These are phyloP conservation scores for Naganishia sp. DNA, from an alignment of 1,284 basidiomycete species.

Conservation along the genomic window DNA sequence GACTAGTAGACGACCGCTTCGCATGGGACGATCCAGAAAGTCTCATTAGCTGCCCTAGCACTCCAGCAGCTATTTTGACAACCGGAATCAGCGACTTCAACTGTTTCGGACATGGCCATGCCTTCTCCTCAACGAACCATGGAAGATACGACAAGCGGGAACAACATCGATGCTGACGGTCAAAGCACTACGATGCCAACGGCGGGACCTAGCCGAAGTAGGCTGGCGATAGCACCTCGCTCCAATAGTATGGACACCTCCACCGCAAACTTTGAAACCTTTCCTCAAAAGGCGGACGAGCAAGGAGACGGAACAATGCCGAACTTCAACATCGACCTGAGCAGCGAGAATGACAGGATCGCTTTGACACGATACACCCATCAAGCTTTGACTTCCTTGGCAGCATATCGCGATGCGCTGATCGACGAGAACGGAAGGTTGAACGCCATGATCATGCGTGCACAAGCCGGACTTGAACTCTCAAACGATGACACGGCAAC, in stretches of 20 bases:
- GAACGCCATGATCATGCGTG: slow-evolving; percentile 2
- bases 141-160: too few species aligned
- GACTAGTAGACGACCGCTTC: neutral
- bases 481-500: neutral
- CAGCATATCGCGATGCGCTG: slow-evolving; percentile 16
- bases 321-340: slow-evolving; percentile 1
- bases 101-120: too few species aligned
- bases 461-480: neutral
- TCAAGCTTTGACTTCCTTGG: slow-evolving; percentile 21
- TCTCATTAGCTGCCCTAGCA: too few species aligned
- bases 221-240: neutral
- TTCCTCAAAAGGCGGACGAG: neutral
- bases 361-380: slow-evolving; percentile 23
- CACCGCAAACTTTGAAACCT: neutral
- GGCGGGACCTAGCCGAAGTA: neutral
- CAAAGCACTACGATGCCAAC: neutral
- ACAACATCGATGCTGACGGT: neutral
- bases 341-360: slow-evolving; percentile 14
- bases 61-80: too few species aligned
- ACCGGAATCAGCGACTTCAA: too few species aligned
- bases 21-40: too few species aligned
- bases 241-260: neutral
- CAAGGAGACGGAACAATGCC: neutral
- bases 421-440: slow-evolving; percentile 28
- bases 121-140: too few species aligned